phyloP scores from a whole-genome alignment of 805 yeast genomes.

The Blastobotrys peoriensis region DNA sequence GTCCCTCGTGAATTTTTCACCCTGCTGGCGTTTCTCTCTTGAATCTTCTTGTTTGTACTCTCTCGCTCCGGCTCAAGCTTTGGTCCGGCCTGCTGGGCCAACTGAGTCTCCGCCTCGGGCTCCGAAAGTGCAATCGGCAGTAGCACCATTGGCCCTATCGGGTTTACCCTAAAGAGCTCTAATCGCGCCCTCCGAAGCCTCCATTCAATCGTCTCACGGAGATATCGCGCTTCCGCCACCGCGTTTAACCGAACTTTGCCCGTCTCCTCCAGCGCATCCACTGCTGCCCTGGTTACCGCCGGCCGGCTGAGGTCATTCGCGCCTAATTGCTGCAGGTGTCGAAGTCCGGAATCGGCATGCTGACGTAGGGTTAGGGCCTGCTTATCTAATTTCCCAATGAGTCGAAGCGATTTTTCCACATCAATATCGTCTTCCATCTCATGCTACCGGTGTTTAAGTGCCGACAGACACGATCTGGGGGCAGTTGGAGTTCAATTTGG shows the following conservation, averaged over 20 bases:
- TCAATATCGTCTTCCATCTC: constrained; percentile 15
- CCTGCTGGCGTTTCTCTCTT: not conserved
- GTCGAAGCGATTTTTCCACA: constrained; percentile 12
- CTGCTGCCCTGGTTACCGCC: not conserved
- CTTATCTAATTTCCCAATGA: constrained; percentile 14
- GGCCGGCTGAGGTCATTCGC: not conserved
- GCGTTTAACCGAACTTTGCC: constrained; percentile 7
- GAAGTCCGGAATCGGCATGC: constrained; percentile 6
- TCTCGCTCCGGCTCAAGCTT: not conserved
- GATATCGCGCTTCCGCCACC: constrained; percentile 1
- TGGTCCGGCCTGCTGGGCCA: not conserved
- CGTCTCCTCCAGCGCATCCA: not conserved
- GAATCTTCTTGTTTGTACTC: not conserved
- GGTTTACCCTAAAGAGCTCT: not conserved
- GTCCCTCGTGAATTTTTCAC: not conserved
- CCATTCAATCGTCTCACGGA: not conserved
- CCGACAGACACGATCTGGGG: too few species aligned
- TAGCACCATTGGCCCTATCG: not conserved
- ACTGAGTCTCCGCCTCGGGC: constrained; percentile 7
- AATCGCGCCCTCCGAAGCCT: not conserved
- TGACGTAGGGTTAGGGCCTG: constrained; percentile 2
- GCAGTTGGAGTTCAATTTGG: too few species aligned
- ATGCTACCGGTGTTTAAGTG: too few species aligned
- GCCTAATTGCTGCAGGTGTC: not conserved
- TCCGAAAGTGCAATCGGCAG: constrained; percentile 12